Evolutionary conservation across 768 basidiomycete genomes (phyloP).

Genomic region (Tulasnella sp.): DNA sequence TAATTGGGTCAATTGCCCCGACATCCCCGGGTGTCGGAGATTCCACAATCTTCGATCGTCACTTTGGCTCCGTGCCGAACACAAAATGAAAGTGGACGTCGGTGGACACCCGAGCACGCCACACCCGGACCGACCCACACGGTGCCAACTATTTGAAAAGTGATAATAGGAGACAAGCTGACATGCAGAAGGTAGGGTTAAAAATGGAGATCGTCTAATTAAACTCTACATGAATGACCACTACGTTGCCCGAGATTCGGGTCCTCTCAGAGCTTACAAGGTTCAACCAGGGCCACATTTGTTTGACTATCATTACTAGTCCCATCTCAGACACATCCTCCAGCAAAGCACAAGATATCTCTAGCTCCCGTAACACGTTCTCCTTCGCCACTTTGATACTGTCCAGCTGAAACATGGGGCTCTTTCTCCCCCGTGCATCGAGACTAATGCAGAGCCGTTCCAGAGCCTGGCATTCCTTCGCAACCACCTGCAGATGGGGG

Average conservation of each 20-base stretch:
- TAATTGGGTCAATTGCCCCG: no score
- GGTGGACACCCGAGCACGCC: no score
- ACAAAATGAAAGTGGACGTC: no score
- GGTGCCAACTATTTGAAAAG: no score
- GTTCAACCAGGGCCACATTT: neutral
- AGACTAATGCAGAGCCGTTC: neutral
- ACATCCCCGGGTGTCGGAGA: no score
- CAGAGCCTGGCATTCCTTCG: neutral
- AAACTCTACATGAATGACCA: neutral
- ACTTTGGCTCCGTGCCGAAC: no score
- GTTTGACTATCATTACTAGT: neutral
- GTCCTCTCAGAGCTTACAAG: neutral
- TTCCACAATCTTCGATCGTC: no score
- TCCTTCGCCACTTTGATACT: neutral
- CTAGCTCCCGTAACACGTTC: neutral
- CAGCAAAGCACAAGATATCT: neutral
- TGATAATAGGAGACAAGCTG: no score
- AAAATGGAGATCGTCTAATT: no score
- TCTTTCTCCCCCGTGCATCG: neutral
- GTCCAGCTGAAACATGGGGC: neutral
- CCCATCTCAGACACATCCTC: neutral
- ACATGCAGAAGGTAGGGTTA: no score
- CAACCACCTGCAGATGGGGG: neutral
- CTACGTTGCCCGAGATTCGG: neutral
- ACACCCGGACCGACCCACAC: no score